phyloP scores from a whole-genome alignment of 345 rosid species.

The Abelmoschus esculentus region DNA sequence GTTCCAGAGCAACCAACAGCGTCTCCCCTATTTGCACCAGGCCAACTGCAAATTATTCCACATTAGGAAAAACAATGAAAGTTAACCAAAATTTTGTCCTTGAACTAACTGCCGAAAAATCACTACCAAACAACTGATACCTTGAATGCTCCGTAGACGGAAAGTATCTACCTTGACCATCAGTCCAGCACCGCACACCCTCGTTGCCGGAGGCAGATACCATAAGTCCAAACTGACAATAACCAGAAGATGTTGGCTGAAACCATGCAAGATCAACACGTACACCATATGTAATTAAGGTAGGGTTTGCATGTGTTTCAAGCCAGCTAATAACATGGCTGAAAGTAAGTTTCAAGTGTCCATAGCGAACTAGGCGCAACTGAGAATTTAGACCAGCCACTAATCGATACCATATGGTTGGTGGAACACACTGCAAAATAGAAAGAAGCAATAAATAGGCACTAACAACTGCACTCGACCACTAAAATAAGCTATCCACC shows the following conservation, averaged over 20 bases:
- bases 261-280: slow-evolving; percentile 74
- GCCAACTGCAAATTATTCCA: slow-evolving; percentile 25
- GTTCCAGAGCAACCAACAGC: slow-evolving; percentile 15
- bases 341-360: slow-evolving; percentile 60
- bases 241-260: slow-evolving; percentile 68
- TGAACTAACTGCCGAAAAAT: slow-evolving; percentile 5
- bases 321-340: slow-evolving; percentile 70
- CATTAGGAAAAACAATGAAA: neutral
- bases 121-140: slow-evolving; percentile 24
- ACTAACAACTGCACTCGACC: neutral
- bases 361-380: slow-evolving; percentile 64
- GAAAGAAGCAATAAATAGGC: neutral
- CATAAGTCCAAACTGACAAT: slow-evolving; percentile 74
- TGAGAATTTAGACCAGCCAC: slow-evolving; percentile 94
- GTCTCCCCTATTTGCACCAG: slow-evolving; percentile 11
- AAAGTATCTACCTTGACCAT: slow-evolving; percentile 22
- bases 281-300: slow-evolving; percentile 49
- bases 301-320: slow-evolving; percentile 90
- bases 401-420: slow-evolving; percentile 84
- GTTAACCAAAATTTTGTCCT: neutral
- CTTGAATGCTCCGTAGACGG: slow-evolving; percentile 34
- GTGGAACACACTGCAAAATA: slow-evolving; percentile 60
- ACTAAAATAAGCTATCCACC: neutral
- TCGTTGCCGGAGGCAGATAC: slow-evolving; percentile 33
- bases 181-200: neutral